Evolutionary conservation across 139 green algal genomes (phyloP), one percentile per base, ranked within the genome.

Genomic region (Auxenochlorella protothecoides): DNA sequence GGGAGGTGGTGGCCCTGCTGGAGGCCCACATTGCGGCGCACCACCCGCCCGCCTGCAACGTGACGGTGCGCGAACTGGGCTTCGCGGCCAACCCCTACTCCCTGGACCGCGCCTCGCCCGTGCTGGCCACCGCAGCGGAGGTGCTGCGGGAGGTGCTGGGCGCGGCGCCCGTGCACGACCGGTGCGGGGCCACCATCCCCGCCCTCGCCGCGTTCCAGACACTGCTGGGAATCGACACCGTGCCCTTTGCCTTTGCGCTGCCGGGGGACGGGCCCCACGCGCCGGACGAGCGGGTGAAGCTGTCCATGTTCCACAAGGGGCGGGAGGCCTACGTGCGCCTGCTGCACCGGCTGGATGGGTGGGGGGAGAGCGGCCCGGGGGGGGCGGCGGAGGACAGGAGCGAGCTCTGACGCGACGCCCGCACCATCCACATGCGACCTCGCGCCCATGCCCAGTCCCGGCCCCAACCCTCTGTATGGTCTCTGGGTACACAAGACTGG

Each of bases 171-270:
- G 15, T 79, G n/a, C 85, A 63, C 53, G 53, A 69, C 12, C 68
- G 74, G 14, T 53, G 55, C 13, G 83, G 84, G 59, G 85, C 80
- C 8, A 91, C 78, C 69, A 91, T 92, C 55, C 86, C 88, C 5
- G 88, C 86, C 0, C 72, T 88, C 55, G 78, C 87, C 0, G 57
- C 76, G 16, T 82, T 93, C 60, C 72, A 86, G 55, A 55, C 80
- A 62, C 8, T 76, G 3, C 71, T 91, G 5, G 74, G 68, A 7
- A 44, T 86, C 2, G 64, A 77, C 54, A 79, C 76, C 59, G 90
- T 82, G 3, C 71, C 78, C 52, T 90, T 93, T 76, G 82, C 68
- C 0, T 93, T 88, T 68, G 85, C 80, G 6, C 73, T 92, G n/a
- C 76, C 76, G 6, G 72, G 65, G 5, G 80, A 90, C 14, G 75